Percentiles rank a stretch among this genome's conserved stretches.
These are phyloP conservation scores for Starmerella sp. DNA, from an alignment of 805 yeast species.

Conservation along the genomic window DNA sequence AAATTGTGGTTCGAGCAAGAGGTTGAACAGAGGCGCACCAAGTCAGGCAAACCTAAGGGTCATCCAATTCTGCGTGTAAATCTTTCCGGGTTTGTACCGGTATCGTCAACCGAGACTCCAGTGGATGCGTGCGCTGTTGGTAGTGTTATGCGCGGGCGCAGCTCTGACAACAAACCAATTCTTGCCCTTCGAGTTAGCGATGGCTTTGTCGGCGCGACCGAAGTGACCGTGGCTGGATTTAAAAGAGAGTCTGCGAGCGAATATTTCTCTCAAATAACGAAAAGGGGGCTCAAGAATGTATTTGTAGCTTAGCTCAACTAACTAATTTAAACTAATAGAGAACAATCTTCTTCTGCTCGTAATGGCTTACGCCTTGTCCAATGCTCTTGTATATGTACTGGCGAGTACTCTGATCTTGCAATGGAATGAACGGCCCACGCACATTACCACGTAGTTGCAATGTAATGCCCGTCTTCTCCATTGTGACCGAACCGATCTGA, in stretches of 20 bases:
- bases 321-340: conserved; percentile 4
- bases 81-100: conserved; percentile 12
- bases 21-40: conserved; percentile 5
- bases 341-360: conserved; percentile 35
- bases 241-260: conserved; percentile 14
- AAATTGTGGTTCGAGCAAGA: conserved; percentile 19
- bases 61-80: conserved; percentile 14
- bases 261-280: conserved; percentile 9
- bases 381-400: conserved; percentile 59
- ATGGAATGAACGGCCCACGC: conserved; percentile 67
- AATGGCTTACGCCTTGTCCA: conserved; percentile 69
- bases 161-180: neutral
- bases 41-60: conserved; percentile 8
- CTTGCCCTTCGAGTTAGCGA: conserved; percentile 16
- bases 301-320: neutral
- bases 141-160: neutral
- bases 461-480: conserved; percentile 70
- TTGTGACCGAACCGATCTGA: conserved; percentile 54
- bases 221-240: conserved; percentile 20
- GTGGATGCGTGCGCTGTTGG: neutral
- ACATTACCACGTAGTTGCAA: conserved; percentile 47
- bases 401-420: conserved; percentile 55
- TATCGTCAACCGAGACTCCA: neutral
- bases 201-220: conserved; percentile 20
- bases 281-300: conserved; percentile 5